Evolutionary conservation across 2,329 filamentous ascomycete species (phyloP), one percentile per base, ranked within the genome.

Genomic region (Aspergillus calidoustus): DNA sequence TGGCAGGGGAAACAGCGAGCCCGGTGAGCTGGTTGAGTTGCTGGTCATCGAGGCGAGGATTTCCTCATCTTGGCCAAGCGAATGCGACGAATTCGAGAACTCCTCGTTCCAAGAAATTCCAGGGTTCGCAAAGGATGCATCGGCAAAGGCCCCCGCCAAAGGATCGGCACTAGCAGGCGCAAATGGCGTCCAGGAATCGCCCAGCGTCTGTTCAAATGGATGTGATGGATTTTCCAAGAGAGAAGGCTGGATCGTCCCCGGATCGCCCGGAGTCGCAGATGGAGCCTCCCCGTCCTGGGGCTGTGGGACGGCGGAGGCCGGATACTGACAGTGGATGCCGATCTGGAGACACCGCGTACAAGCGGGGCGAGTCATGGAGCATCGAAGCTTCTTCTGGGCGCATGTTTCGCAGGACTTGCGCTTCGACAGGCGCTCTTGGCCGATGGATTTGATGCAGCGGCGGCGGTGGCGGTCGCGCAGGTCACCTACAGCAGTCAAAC

Each of bases 351-450:
- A 68, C 15, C 66, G 66, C 31, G 54, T 55, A 28, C 66, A 68
- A 1, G 64, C 57, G 1, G 66, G 66, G 25, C 64, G 66, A 13
- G 60, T 60, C 62, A 66, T 62, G 7, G 66, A 68, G 19, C 66
- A 68, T 2, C 66, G 66, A 8, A 68, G 54, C 54, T 68, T 68
- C 51, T 68, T 68, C 23, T 64, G 62, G 2, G 64, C 64, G 47
- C 66, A 68, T 17, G 54, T 61, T 34, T 66, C 64, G 59, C 66
- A 68, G 9, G 66, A 68, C 49, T 66, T 68, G 22, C 66, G 66
- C 54, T 66, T 68, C 17, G 66, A 66, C 19, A 44, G 56, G 13
- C 66, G 66, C 43, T 65, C 66, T 48, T 68, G 62, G 22, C 64
- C 64, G 9, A 57, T 51, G 1, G 61, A 63, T 13, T 62, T 66